Evolutionary conservation across 352 stramenopile genomes (phyloP), one percentile per base, ranked within the genome.

Genomic region (Bremia lactucae): DNA sequence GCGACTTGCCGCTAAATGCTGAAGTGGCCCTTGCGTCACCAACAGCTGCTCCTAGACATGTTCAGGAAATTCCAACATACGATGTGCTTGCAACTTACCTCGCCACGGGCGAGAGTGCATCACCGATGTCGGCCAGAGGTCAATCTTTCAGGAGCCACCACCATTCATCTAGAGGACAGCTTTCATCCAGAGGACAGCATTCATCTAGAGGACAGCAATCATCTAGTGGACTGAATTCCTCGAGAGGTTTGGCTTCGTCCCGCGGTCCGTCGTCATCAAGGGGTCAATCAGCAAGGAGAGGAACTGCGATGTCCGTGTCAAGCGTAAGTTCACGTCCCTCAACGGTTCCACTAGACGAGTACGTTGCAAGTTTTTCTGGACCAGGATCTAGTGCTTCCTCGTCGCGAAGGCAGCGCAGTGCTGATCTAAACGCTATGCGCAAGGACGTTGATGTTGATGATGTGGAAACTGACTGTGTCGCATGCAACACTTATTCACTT

Each of bases 71-170:
- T 14, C 56, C 62, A 19, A 60, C 53, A 2, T 72, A 72, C 48
- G 62, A 72, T 31, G 58, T 72, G 2, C 20, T 72, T 10, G 59
- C 57, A 40, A 58, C 62, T 2, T 72, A 72, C 31, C 46, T 72
- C 23, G 62, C 57, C 4, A 72, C 57, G 11, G 36, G 50, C 8
- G 57, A 67, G 1, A 52, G 46, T 8, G 24, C 45, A 2, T 65
- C 54, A 5, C 54, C 59, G 9, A 51, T 48, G 20, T 60, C 49
- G 15, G 31, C 24, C 29, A 53, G 42, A 51, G 40, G 41, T 25
- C 52, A 49, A 28, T 52, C 39, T 1, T 55, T 29, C 6, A 49
- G 31, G 25, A 31, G 37, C 0, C 37, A 48, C 28, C 6, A 35
- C 39, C 36, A 18, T 38, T 59, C 45, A 20, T 61, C 47, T 23